Evolutionary conservation across 495 filamentous ascomycete genomes (phyloP), one percentile per base, ranked within the genome.

Genomic region (Neurospora sp.): DNA sequence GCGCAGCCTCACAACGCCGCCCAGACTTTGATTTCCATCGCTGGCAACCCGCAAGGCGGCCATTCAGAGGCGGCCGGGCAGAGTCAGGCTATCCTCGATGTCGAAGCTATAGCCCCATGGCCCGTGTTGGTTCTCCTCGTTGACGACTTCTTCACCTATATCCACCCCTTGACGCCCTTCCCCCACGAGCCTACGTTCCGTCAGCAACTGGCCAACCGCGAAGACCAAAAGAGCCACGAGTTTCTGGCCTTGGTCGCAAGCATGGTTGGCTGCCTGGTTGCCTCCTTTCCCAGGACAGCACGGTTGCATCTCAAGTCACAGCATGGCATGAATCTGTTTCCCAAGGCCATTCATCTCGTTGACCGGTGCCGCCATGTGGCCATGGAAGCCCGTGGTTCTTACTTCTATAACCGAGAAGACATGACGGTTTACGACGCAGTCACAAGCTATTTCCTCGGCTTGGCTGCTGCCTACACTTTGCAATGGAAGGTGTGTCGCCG

Each of bases 71-170:
- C 24, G 6, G 24, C 7, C 31, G 48, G 48, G 24, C 71, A 77
- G 21, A 37, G 28, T 10, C 78, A 81, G 0, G 78, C 79, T 4
- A 82, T 80, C n/a, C 81, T 86, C 36, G 84, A 83, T 74, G 90
- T 90, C 48, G 94, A 97, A 79, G 84, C 89, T 0, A 96, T 97
- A 66, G 93, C 92, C 73, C 88, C 92, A 0, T 79, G 90, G 76
- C 81, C 87, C 39, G 88, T 91, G 0, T 81, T 96, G 59, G 84
- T 89, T 62, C 82, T 89, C 4, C 85, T 96, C 7, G 84, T 97
- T 15, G 92, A 95, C 79, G 94, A 97, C 82, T 96, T 92, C 82
- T 96, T 96, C 78, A 94, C 90, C 9, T 95, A 94, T 79, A 93
- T 96, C 71, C 92, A 97, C 78, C 94, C 94, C 2, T 84, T 97